Evolutionary conservation across 2,329 filamentous ascomycete genomes (phyloP).

Genomic region (Rutstroemia sp.): DNA sequence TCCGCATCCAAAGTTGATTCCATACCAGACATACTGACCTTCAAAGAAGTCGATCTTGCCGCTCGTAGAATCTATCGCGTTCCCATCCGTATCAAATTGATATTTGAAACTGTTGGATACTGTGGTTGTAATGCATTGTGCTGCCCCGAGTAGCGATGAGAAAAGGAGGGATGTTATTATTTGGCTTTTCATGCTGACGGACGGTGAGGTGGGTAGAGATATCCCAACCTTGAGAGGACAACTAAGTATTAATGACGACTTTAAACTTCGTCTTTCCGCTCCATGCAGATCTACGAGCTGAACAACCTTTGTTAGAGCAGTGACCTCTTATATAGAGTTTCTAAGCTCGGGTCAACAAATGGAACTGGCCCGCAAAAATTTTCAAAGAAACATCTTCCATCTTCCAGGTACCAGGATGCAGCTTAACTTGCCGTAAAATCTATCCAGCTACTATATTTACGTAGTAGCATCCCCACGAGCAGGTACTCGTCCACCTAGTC

Average conservation of each 20-base stretch:
- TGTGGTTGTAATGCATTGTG: not conserved
- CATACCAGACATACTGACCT: slow-evolving; percentile 21
- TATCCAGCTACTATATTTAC: too few relatives aligned
- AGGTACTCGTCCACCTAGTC: too few relatives aligned
- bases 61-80: slow-evolving; percentile 21
- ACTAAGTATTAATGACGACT: not conserved
- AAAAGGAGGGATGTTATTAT: not conserved
- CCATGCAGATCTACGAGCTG: too few relatives aligned
- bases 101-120: slow-evolving; percentile 4
- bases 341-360: too few relatives aligned
- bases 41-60: slow-evolving; percentile 22
- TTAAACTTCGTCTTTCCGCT: not conserved
- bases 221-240: not conserved
- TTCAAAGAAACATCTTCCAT: too few relatives aligned
- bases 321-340: too few relatives aligned
- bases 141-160: not conserved
- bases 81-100: slow-evolving; percentile 21
- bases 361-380: too few relatives aligned
- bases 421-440: too few relatives aligned
- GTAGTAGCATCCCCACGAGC: too few relatives aligned
- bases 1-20: slow-evolving; percentile 15
- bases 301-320: too few relatives aligned
- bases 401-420: too few relatives aligned
- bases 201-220: not conserved
- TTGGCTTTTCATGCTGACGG: not conserved